phyloP scores from a whole-genome alignment of 2,329 filamentous ascomycete genomes.

The Colletotrichum musicola region DNA sequence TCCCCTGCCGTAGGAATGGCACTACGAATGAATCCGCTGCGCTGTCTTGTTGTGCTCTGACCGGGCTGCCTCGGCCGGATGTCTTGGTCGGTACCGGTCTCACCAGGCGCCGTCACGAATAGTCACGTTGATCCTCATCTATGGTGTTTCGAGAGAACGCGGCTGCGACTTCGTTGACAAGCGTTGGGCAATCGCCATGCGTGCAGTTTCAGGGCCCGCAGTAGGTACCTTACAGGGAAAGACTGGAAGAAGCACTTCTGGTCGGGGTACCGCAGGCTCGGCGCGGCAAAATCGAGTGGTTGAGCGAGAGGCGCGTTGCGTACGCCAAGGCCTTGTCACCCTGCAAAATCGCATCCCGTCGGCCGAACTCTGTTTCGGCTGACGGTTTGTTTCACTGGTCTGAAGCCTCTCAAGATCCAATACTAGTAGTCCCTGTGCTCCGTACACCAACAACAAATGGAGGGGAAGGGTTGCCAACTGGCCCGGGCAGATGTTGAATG shows the following conservation, averaged over 20 bases:
- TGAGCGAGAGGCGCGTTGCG: constrained; percentile 19
- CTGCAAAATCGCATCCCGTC: constrained; percentile 21
- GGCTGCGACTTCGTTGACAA: constrained; percentile 3
- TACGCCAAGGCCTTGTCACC: constrained; percentile 30
- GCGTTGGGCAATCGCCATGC: background rate
- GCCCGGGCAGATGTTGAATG: background rate
- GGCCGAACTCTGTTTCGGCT: constrained; percentile 24
- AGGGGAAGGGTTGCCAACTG: background rate
- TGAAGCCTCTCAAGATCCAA: background rate
- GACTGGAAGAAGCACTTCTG: constrained; percentile 5
- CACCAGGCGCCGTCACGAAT: constrained; percentile 5
- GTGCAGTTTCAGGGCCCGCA: constrained; percentile 15
- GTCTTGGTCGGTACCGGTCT: constrained; percentile 14
- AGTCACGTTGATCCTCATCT: constrained; percentile 11
- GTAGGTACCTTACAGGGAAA: constrained; percentile 37
- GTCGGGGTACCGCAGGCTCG: constrained; percentile 14
- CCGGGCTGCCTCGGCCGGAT: background rate
- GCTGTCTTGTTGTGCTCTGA: constrained; percentile 15
- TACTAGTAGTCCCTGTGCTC: too few relatives aligned
- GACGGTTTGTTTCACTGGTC: constrained; percentile 11
- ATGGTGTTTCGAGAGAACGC: constrained; percentile 12
- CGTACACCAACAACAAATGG: too few relatives aligned
- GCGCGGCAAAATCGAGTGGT: constrained; percentile 21
- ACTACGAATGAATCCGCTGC: background rate
- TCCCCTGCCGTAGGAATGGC: constrained; percentile 6